A percentile compares a stretch with the other conserved stretches of the same genome.
phyloP scores from a whole-genome alignment of 1,284 basidiomycete genomes.

The Fomitiporia mediterranea region DNA sequence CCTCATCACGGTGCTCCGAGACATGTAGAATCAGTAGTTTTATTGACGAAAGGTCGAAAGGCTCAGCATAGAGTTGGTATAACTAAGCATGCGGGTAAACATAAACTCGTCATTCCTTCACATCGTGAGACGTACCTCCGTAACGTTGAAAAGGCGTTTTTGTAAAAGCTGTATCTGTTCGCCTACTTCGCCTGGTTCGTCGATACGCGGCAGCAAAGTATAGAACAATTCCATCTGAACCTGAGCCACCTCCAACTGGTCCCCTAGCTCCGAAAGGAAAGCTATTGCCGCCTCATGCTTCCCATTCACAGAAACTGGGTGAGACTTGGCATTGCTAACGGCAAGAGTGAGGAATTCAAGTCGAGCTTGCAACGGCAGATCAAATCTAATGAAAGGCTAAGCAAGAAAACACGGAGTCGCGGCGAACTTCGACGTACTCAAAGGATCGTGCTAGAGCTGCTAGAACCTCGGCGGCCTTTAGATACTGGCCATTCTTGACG shows the following conservation, averaged over 20 bases:
- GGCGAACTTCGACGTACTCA: conserved; percentile 49
- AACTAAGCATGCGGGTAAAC: conserved; percentile 46
- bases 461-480: conserved; percentile 85
- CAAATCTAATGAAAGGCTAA: conserved; percentile 45
- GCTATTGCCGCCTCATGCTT: conserved; percentile 83
- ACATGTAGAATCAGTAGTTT: conserved; percentile 92
- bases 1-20: conserved; percentile 87
- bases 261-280: conserved; percentile 90
- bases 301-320: conserved; percentile 71
- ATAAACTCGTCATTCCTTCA: conserved; percentile 10
- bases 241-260: conserved; percentile 95
- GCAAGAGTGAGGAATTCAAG: conserved; percentile 91
- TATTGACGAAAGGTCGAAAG: conserved; percentile 79
- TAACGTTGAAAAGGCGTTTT: conserved; percentile 58
- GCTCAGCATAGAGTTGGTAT: conserved; percentile 85
- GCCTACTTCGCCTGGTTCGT: conserved; percentile 52
- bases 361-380: conserved; percentile 65
- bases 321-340: conserved; percentile 93
- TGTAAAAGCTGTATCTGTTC: conserved; percentile 53
- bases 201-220: conserved; percentile 54
- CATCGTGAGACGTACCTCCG: conserved; percentile 47
- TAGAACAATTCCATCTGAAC: conserved; percentile 90
- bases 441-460: conserved; percentile 83
- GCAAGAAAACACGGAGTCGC: conserved; percentile 3
- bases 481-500: conserved; percentile 82